Conservation (phyloP, 225 moss, liverwort and hornwort genomes). For the Physcomitrium patens region DNA sequence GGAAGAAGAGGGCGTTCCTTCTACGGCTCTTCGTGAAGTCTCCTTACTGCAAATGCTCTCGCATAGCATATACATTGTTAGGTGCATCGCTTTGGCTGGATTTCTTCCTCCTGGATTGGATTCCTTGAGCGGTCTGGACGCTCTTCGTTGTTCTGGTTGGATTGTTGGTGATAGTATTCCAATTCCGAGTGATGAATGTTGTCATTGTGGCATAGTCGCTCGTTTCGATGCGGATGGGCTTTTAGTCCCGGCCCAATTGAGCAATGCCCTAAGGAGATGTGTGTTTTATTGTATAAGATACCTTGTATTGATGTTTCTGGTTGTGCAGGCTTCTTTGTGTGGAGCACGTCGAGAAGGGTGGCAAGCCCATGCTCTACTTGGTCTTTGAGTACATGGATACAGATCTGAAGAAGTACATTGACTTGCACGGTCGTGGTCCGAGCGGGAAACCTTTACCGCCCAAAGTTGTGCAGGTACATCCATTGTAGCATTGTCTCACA, state of each 20-base stretch:
- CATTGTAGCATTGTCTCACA: no score
- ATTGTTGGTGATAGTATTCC: accelerated
- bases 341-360: slow-evolving; percentile 52
- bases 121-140: no score
- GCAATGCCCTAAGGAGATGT: background rate
- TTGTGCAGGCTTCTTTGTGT: slow-evolving; percentile 44
- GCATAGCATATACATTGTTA: slow-evolving; percentile 42
- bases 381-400: slow-evolving; percentile 67
- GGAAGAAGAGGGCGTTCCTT: slow-evolving; percentile 59
- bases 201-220: no score
- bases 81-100: slow-evolving; percentile 12
- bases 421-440: slow-evolving; percentile 50
- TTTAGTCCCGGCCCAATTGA: no score
- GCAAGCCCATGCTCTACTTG: slow-evolving; percentile 57
- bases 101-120: background rate
- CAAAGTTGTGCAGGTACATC: slow-evolving; percentile 47
- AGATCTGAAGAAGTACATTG: slow-evolving; percentile 59
- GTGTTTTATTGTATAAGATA: background rate
- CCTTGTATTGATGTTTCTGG: background rate
- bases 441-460: slow-evolving; percentile 44
- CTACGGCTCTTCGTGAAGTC: slow-evolving; percentile 56
- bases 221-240: no score
- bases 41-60: slow-evolving; percentile 56
- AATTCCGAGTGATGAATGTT: no score
- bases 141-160: no score